These are phyloP conservation scores for Spergularia azorica DNA, from an alignment of 179 eudicot species.

Conservation along the genomic window DNA sequence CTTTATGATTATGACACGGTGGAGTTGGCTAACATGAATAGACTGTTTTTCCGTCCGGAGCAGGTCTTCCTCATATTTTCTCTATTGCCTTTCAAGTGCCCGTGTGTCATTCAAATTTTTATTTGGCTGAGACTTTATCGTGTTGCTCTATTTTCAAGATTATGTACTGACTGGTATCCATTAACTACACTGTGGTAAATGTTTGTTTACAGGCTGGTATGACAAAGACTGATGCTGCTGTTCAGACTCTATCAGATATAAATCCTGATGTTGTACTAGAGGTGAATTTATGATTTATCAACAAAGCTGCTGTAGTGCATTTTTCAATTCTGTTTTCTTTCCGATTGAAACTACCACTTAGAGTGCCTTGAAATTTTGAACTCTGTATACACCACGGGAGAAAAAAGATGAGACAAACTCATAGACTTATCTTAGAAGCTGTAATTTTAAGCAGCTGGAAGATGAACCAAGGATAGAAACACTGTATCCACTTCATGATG, in stretches of 20 bases:
- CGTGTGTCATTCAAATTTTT: background rate
- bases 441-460: constrained; percentile 1
- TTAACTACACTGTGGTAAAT: background rate
- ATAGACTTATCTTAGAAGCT: background rate
- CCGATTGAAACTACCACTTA: background rate
- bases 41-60: constrained; percentile 96
- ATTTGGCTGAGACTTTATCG: background rate
- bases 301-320: background rate
- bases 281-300: constrained; percentile 28
- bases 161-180: background rate
- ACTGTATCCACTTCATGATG: background rate
- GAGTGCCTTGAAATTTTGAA: background rate
- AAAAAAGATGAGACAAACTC: background rate
- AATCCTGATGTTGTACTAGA: constrained; percentile 98
- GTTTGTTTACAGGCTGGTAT: constrained; percentile 68
- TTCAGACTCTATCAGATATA: constrained; percentile 87
- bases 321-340: background rate
- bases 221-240: constrained; percentile 99
- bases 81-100: background rate
- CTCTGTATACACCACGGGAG: background rate
- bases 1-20: constrained; percentile 98
- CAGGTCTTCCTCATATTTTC: constrained; percentile 50
- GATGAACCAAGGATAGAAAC: background rate
- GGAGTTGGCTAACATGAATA: constrained; percentile 99
- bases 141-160: background rate